These are phyloP conservation scores for Tothia fuscella DNA, from an alignment of 2,329 filamentous ascomycete genomes.

Conservation along the genomic window DNA sequence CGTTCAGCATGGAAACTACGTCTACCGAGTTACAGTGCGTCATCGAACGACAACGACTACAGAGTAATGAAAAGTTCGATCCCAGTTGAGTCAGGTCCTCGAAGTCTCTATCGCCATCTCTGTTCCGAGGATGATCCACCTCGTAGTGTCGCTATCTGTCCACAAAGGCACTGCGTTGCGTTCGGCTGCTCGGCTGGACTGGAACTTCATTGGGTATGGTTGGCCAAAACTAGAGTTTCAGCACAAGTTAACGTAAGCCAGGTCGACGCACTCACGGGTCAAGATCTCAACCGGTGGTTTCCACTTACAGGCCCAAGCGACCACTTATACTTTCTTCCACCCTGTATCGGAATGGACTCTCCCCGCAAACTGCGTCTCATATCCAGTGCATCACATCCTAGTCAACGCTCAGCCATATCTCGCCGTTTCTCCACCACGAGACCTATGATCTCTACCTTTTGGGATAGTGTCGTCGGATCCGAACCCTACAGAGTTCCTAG, in stretches of 20 bases:
- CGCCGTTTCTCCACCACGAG: slow-evolving; percentile 13
- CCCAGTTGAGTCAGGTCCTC: slow-evolving; percentile 22
- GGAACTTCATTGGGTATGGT: slow-evolving; percentile 55
- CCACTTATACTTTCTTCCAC: slow-evolving; percentile 48
- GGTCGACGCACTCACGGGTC: slow-evolving; percentile 36
- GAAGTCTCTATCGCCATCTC: slow-evolving; percentile 37
- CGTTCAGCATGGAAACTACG: too few relatives aligned
- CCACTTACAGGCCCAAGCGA: slow-evolving; percentile 43
- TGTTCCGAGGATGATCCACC: slow-evolving; percentile 52
- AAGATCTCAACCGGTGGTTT: slow-evolving; percentile 44
- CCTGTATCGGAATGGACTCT: slow-evolving; percentile 38
- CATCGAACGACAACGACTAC: not conserved
- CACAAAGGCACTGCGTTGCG: slow-evolving; percentile 51
- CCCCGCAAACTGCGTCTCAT: slow-evolving; percentile 49
- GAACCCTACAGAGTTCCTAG: not conserved
- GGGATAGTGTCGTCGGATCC: not conserved
- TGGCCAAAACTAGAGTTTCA: too few relatives aligned
- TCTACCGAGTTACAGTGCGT: not conserved
- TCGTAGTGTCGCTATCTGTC: slow-evolving; percentile 52
- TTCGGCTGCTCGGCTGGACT: slow-evolving; percentile 53
- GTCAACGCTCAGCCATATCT: slow-evolving; percentile 19
- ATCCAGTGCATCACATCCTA: slow-evolving; percentile 43
- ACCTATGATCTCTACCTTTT: slow-evolving; percentile 4
- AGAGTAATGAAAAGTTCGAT: slow-evolving; percentile 13
- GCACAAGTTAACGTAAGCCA: too few relatives aligned